Conservation (phyloP, 2,329 filamentous ascomycete genomes). For the Aspergillus bombycis region DNA sequence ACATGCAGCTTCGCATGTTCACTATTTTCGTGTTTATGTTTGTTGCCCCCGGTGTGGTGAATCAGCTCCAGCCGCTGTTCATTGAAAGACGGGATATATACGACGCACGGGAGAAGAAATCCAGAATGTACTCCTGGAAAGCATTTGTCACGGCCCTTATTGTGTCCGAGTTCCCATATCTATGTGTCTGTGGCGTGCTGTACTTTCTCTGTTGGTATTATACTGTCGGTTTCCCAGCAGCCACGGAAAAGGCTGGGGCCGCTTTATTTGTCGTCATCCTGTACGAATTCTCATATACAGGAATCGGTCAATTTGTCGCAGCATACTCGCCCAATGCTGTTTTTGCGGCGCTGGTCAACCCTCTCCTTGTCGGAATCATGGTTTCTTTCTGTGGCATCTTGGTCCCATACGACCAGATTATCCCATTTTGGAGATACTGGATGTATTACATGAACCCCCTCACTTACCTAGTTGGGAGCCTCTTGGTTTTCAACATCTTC, state of each 20-base stretch:
- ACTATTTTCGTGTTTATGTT: slow-evolving; percentile 66
- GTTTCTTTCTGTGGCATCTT: slow-evolving; percentile 36
- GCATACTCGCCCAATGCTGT: slow-evolving; percentile 69
- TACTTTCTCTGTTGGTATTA: slow-evolving; percentile 78
- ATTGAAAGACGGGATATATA: slow-evolving; percentile 71
- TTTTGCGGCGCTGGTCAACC: slow-evolving; percentile 74
- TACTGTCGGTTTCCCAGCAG: slow-evolving; percentile 56
- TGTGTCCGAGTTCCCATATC: slow-evolving; percentile 70
- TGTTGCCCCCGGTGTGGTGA: slow-evolving; percentile 49
- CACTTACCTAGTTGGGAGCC: slow-evolving; percentile 34
- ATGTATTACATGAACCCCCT: slow-evolving; percentile 36
- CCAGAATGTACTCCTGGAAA: slow-evolving; percentile 74
- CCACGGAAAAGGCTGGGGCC: slow-evolving; percentile 39
- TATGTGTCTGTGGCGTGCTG: slow-evolving; percentile 63
- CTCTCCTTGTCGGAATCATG: slow-evolving; percentile 64
- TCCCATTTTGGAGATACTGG: slow-evolving; percentile 37
- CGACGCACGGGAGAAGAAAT: slow-evolving; percentile 68
- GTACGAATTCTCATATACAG: slow-evolving; percentile 71
- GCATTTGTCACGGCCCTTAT: slow-evolving; percentile 72
- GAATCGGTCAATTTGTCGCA: slow-evolving; percentile 77
- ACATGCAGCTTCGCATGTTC: slow-evolving; percentile 75
- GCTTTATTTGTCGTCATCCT: slow-evolving; percentile 73
- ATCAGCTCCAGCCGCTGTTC: slow-evolving; percentile 65
- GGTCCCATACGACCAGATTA: slow-evolving; percentile 33
- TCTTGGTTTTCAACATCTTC: slow-evolving; percentile 29